Evolutionary conservation across 78 protist species (phyloP).

Genomic region (Tieghemostelium lacteum): DNA sequence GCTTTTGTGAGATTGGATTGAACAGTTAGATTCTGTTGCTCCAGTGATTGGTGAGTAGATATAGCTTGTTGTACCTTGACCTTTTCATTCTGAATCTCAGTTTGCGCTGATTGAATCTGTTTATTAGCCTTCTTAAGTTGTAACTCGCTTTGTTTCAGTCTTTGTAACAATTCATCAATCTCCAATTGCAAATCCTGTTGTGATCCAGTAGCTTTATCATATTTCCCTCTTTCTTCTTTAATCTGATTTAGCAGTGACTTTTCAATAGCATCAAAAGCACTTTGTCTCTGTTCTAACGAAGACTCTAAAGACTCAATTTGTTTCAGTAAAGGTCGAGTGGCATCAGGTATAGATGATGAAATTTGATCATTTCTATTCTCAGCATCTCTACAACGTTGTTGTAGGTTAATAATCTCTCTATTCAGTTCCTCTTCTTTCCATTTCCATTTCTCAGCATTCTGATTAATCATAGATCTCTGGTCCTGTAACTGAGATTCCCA

Average conservation of each 20-base stretch:
- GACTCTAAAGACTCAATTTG: constrained; percentile 62
- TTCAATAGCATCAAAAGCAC: constrained; percentile 46
- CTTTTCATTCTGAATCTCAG: neutral
- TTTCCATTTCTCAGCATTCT: constrained; percentile 11
- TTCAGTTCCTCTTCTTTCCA: constrained; percentile 70
- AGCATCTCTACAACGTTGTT: constrained; percentile 71
- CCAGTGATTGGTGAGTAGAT: neutral
- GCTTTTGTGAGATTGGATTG: neutral
- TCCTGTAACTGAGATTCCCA: constrained; percentile 6
- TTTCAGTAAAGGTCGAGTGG: constrained; percentile 57
- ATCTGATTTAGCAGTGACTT: constrained; percentile 28
- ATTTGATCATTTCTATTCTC: constrained; percentile 65
- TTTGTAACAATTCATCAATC: constrained; percentile 24
- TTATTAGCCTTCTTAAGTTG: constrained; percentile 47
- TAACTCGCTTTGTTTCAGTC: neutral
- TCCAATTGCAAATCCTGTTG: constrained; percentile 17
- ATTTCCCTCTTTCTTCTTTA: constrained; percentile 9
- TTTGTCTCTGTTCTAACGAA: constrained; percentile 18
- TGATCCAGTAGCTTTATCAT: constrained; percentile 4
- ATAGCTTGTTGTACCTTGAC: neutral
- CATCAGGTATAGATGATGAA: constrained; percentile 44
- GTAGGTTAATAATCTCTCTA: constrained; percentile 51
- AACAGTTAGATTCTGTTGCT: neutral
- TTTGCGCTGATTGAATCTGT: neutral
- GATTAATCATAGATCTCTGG: constrained; percentile 3